Evolutionary conservation across 805 yeast genomes (phyloP).

Genomic region (Spathaspora arborariae): DNA sequence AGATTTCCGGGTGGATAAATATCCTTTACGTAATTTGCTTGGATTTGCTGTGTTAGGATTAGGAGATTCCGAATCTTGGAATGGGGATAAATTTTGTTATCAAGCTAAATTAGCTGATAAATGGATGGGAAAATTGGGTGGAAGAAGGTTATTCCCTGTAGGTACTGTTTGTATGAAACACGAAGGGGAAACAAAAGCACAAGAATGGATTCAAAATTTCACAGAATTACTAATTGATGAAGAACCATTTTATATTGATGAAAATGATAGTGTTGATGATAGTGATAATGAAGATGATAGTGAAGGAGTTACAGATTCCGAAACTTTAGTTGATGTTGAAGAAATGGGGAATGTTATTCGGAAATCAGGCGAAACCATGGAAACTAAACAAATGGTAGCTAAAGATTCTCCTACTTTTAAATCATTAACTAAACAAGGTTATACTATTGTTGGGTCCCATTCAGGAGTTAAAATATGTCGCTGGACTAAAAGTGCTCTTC

Average conservation of each 20-base stretch:
- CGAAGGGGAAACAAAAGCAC: conserved; percentile 54
- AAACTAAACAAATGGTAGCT: conserved; percentile 79
- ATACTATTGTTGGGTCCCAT: conserved; percentile 88
- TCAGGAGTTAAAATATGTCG: conserved; percentile 94
- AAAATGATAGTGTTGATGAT: conserved; percentile 57
- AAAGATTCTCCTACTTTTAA: conserved; percentile 84
- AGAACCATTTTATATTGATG: conserved; percentile 59
- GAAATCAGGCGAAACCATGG: conserved; percentile 21
- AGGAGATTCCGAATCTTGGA: conserved; percentile 85
- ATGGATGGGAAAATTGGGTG: conserved; percentile 81
- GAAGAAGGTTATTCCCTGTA: conserved; percentile 74
- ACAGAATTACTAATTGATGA: conserved; percentile 62
- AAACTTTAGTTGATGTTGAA: conserved; percentile 73
- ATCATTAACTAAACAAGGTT: conserved; percentile 88
- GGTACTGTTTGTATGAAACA: conserved; percentile 81
- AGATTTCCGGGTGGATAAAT: conserved; percentile 83
- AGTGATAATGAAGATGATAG: conserved; percentile 41
- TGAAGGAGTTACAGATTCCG: conserved; percentile 34
- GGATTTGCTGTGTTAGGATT: conserved; percentile 86
- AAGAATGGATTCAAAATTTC: conserved; percentile 65
- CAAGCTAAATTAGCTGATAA: conserved; percentile 76
- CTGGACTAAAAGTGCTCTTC: conserved; percentile 92
- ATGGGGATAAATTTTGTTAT: conserved; percentile 73
- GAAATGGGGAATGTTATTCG: conserved; percentile 71
- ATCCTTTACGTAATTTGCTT: conserved; percentile 61